A percentile compares a stretch with the other conserved stretches of the same genome.
phyloP scores from a whole-genome alignment of 2,329 filamentous ascomycete genomes.

The Xylariomycetidae sp. region DNA sequence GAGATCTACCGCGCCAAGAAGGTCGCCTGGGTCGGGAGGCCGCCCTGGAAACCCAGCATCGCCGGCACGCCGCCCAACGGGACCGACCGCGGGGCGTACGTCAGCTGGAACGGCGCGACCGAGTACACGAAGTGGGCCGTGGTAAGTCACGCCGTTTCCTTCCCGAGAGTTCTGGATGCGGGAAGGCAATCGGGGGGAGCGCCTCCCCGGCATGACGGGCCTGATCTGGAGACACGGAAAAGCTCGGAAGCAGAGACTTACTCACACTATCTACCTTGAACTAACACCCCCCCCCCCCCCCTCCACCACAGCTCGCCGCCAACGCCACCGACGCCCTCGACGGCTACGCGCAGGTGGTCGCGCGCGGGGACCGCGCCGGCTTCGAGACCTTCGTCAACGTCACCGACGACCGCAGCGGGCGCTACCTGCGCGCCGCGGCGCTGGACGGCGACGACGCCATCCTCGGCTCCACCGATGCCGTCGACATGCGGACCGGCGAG shows the following conservation, averaged over 20 bases:
- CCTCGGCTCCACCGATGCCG: constrained; percentile 1
- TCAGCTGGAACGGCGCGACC: constrained; percentile 1
- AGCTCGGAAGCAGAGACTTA: too few relatives aligned
- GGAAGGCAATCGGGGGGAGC: too few relatives aligned
- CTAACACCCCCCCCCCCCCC: too few relatives aligned
- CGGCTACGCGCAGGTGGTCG: neutral
- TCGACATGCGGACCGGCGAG: neutral
- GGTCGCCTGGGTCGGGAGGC: constrained; percentile 1
- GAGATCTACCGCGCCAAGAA: constrained; percentile 1
- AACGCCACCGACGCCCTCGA: neutral
- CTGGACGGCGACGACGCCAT: neutral
- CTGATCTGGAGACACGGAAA: too few relatives aligned
- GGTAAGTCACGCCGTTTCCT: too few relatives aligned
- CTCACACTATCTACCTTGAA: too few relatives aligned
- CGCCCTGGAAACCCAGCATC: neutral
- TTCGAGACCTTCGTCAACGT: constrained; percentile 1
- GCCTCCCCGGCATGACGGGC: too few relatives aligned
- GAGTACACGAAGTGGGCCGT: neutral
- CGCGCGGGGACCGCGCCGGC: neutral
- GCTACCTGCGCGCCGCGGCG: neutral
- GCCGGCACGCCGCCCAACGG: neutral
- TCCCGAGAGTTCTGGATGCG: too few relatives aligned
- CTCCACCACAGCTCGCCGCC: neutral
- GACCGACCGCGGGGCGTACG: neutral
- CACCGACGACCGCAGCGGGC: neutral